phyloP scores from a whole-genome alignment of 2,329 filamentous ascomycete species.

The Fusarium chaquense region DNA sequence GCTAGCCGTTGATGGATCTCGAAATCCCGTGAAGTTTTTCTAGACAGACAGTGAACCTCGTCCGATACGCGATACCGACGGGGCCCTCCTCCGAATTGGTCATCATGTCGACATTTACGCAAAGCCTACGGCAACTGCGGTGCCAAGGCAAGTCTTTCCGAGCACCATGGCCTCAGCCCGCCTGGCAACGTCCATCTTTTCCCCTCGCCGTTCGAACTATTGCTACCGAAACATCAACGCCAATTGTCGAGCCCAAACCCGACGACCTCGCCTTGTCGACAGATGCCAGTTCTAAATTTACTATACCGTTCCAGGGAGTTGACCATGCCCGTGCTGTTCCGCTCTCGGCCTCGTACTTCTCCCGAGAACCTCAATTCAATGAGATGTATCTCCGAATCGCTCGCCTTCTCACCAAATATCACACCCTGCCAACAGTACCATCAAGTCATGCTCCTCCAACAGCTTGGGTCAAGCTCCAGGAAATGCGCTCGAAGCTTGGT shows the following conservation, averaged over 20 bases:
- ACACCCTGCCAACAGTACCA: conserved; percentile 76
- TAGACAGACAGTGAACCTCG: conserved; percentile 37
- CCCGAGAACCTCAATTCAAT: conserved; percentile 84
- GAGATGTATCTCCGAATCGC: conserved; percentile 84
- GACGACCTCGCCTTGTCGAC: conserved; percentile 29
- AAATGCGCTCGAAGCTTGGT: conserved; percentile 78
- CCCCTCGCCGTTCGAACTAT: conserved; percentile 48
- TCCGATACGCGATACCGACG: conserved; percentile 43
- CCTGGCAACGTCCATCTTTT: conserved; percentile 41
- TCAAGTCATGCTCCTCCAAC: conserved; percentile 76
- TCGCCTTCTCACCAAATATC: conserved; percentile 77
- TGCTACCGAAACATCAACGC: conserved; percentile 41
- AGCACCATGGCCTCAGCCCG: conserved; percentile 49
- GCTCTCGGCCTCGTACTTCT: conserved; percentile 93
- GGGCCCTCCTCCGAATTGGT: conserved; percentile 42
- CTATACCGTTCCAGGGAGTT: conserved; percentile 51
- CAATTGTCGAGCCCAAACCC: conserved; percentile 23
- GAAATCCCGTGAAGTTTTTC: conserved; percentile 47
- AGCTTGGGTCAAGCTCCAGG: conserved; percentile 82
- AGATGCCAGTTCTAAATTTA: conserved; percentile 39
- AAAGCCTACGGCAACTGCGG: conserved; percentile 53
- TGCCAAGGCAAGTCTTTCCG: conserved; percentile 50
- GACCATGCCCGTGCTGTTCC: conserved; percentile 80
- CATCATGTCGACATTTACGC: conserved; percentile 54
- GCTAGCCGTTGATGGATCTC: conserved; percentile 26